Evolutionary conservation across 129 eudicot genomes (phyloP).

Genomic region (Silybum marianum): DNA sequence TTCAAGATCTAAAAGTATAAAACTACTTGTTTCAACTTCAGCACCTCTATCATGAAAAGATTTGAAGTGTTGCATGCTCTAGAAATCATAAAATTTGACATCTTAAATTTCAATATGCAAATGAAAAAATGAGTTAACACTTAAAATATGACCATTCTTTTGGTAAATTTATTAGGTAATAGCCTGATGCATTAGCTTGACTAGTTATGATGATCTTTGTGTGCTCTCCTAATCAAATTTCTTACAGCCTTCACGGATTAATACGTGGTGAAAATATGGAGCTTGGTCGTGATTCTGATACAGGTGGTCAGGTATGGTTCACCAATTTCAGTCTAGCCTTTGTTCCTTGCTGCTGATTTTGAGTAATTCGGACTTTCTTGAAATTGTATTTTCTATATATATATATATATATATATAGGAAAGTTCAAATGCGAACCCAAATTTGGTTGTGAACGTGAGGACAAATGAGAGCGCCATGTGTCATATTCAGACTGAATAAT

Average conservation of each 20-base stretch:
- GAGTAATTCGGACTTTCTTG: neutral
- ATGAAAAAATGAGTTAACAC: neutral
- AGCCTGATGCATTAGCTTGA: neutral
- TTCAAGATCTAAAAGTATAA: neutral
- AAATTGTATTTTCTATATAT: neutral
- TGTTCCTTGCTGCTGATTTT: constrained; percentile 1
- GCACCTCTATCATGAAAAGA: neutral
- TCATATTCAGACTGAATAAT: too few relatives aligned
- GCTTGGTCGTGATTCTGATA: constrained; percentile 99
- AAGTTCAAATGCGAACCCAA: too few relatives aligned
- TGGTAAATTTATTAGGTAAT: neutral
- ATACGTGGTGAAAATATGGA: constrained; percentile 99
- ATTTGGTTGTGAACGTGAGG: too few relatives aligned
- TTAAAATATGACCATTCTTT: neutral
- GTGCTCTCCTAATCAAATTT: constrained; percentile 2
- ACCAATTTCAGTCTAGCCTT: constrained; percentile 1
- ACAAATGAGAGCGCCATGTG: too few relatives aligned
- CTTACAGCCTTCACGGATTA: constrained; percentile 90
- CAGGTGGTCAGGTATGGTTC: constrained; percentile 92
- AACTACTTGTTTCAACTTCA: neutral
- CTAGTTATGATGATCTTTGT: too few relatives aligned
- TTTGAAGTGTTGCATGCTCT: neutral
- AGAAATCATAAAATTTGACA: neutral
- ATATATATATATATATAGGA: too few relatives aligned
- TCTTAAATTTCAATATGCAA: neutral